Evolutionary conservation across 306 rosid species (phyloP), one percentile per base, ranked within the genome.

Genomic region (Quercus engelmannii): DNA sequence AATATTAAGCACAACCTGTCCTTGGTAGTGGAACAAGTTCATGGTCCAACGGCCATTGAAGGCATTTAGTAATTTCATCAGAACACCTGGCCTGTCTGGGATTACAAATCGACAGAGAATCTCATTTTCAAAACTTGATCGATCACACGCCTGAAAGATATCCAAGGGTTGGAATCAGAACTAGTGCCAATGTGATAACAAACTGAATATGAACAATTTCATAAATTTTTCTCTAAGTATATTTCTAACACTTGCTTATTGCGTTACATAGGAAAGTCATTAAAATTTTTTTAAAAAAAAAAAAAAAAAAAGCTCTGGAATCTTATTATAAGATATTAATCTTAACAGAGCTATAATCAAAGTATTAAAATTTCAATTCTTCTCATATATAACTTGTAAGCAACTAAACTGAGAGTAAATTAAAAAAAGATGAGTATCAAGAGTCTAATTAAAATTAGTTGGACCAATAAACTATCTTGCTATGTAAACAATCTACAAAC

Each of bases 21-120:
- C 84, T 54, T 81, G 85, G 70, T 86, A 89, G 56, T 86, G 88
- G 82, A 89, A 86, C 78, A 84, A 73, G 87, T 78, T 84, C 65
- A 89, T 89, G 46, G 82, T 80, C 90, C 92, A 89, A 67, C 88
- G 86, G 6, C 82, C 88, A 73, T 90, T 84, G 28, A 89, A 80
- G 8, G 82, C 63, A 6, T 86, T 87, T 73, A 89, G 74, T 85
- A 89, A 86, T 84, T 80, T 89, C 86, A 80, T 75, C 58, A 89
- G 68, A 55, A 90, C 84, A 80, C 88, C 92, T 1, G 90, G 87
- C 55, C 83, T 86, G 78, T 89, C 88, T 18, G 90, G 90, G 75
- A 89, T 82, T 46, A 89, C 54, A 76, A 89, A 89, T 43, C 88
- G 81, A 80, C 90, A 86, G 26, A 86, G 81, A 23, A 88, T 74